Conservation (phyloP, 2,329 filamentous ascomycete species). For the Fusarium sororula region DNA sequence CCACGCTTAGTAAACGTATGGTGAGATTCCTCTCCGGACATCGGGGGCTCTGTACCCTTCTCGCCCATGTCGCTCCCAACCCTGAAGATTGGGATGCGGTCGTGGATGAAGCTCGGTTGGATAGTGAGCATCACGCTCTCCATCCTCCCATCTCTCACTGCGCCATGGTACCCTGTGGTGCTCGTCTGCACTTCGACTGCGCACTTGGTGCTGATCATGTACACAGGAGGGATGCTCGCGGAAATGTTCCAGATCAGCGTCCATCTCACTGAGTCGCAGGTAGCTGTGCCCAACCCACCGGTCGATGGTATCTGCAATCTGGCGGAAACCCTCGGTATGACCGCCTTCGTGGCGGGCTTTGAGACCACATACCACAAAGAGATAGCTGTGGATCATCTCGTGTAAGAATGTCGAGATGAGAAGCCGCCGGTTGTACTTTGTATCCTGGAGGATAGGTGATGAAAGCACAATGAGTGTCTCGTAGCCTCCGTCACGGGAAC, state of each 20-base stretch:
- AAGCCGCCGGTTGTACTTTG: slow-evolving; percentile 65
- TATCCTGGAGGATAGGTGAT: slow-evolving; percentile 64
- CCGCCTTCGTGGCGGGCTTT: slow-evolving; percentile 64
- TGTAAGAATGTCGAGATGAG: slow-evolving; percentile 73
- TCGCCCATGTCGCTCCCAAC: slow-evolving; percentile 49
- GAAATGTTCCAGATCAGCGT: slow-evolving; percentile 68
- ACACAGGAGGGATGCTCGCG: slow-evolving; percentile 41
- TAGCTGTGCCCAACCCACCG: slow-evolving; percentile 66
- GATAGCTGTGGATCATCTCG: slow-evolving; percentile 73
- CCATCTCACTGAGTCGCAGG: slow-evolving; percentile 66
- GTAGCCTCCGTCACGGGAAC: slow-evolving; percentile 58
- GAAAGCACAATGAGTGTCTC: slow-evolving; percentile 72
- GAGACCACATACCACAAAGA: slow-evolving; percentile 70
- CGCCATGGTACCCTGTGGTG: slow-evolving; percentile 27
- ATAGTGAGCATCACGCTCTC: slow-evolving; percentile 20
- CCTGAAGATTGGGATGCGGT: slow-evolving; percentile 33
- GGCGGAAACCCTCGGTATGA: slow-evolving; percentile 67
- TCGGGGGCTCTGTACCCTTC: slow-evolving; percentile 46
- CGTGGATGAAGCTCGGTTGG: slow-evolving; percentile 30
- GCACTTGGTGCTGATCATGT: slow-evolving; percentile 37
- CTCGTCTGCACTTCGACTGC: slow-evolving; percentile 24
- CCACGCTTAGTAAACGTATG: slow-evolving; percentile 46
- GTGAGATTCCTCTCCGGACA: slow-evolving; percentile 36
- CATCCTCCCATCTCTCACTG: slow-evolving; percentile 32
- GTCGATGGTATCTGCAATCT: slow-evolving; percentile 69